phyloP scores from a whole-genome alignment of 2,329 filamentous ascomycete genomes.

The Alternaria sp. region DNA sequence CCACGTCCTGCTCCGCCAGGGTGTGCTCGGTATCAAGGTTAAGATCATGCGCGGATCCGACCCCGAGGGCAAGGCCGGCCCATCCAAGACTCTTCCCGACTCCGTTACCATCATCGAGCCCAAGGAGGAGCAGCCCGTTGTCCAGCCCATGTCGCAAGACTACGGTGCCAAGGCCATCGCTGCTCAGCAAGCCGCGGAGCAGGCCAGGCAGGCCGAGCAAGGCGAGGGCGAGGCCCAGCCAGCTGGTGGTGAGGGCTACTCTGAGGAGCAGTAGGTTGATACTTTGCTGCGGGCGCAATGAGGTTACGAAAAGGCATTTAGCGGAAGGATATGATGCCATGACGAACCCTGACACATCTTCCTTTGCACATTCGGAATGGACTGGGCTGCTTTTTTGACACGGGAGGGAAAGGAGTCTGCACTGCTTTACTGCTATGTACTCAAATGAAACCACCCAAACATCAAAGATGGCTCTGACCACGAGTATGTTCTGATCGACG shows the following conservation, averaged over 20 bases:
- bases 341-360: slow-evolving; percentile 34
- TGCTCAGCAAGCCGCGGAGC: slow-evolving; percentile 70
- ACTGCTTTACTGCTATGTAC: slow-evolving; percentile 39
- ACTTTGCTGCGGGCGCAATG: slow-evolving; percentile 33
- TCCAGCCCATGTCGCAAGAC: slow-evolving; percentile 96
- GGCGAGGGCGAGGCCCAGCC: slow-evolving; percentile 57
- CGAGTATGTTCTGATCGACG: slow-evolving; percentile 6
- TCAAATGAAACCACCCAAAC: slow-evolving; percentile 41
- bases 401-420: slow-evolving; percentile 37
- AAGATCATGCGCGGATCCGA: slow-evolving; percentile 99
- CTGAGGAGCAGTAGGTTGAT: slow-evolving; percentile 42
- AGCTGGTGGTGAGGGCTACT: slow-evolving; percentile 37
- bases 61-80: slow-evolving; percentile 98
- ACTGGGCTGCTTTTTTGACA: slow-evolving; percentile 38
- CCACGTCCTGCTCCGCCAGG: slow-evolving; percentile 99
- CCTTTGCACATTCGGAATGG: slow-evolving; percentile 41
- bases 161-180: slow-evolving; percentile 91
- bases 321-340: slow-evolving; percentile 35
- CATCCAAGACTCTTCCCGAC: slow-evolving; percentile 96
- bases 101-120: slow-evolving; percentile 99
- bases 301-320: slow-evolving; percentile 40
- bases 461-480: slow-evolving; percentile 38
- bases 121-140: slow-evolving; percentile 96
- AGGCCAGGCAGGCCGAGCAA: slow-evolving; percentile 66
- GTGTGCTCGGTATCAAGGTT: slow-evolving; percentile 99